A percentile compares a stretch with the other conserved stretches of the same genome.
Conservation (phyloP, 2,329 filamentous ascomycete genomes). For the Tolypocladium cylindrosporum region DNA sequence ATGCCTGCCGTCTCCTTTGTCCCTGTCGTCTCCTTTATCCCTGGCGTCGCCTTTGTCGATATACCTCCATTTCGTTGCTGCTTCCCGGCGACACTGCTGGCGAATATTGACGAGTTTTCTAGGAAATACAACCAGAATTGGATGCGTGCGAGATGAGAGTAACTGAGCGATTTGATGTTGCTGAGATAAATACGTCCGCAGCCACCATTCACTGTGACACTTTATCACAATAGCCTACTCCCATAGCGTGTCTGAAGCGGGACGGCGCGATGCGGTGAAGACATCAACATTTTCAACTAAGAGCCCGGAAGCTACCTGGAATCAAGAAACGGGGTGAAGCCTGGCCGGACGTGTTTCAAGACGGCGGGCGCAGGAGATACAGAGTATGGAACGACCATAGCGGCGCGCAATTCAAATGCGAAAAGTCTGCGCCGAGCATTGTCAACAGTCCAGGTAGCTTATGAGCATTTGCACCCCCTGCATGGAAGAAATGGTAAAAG, state of each 20-base stretch:
- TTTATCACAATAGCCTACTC: not conserved
- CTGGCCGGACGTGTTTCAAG: not conserved
- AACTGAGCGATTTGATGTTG: not conserved
- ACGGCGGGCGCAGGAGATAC: not conserved
- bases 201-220: not conserved
- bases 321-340: not conserved
- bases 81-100: not conserved
- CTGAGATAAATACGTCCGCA: not conserved
- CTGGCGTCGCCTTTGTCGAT: no score
- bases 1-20: no score
- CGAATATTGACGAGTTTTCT: not conserved
- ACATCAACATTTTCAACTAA: not conserved
- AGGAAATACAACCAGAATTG: not conserved
- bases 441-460: not conserved
- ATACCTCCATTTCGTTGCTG: no score
- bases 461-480: not conserved
- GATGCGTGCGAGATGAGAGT: not conserved
- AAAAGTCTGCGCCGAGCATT: not conserved
- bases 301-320: no score
- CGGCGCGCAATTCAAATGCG: not conserved
- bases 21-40: no score
- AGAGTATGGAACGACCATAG: no score
- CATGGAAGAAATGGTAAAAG: no score
- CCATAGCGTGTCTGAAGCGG: not conserved
- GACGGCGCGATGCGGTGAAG: not conserved